Evolutionary conservation across 2,329 filamentous ascomycete species (phyloP), one percentile per base, ranked within the genome.

Genomic region (Aspergillus sp.): DNA sequence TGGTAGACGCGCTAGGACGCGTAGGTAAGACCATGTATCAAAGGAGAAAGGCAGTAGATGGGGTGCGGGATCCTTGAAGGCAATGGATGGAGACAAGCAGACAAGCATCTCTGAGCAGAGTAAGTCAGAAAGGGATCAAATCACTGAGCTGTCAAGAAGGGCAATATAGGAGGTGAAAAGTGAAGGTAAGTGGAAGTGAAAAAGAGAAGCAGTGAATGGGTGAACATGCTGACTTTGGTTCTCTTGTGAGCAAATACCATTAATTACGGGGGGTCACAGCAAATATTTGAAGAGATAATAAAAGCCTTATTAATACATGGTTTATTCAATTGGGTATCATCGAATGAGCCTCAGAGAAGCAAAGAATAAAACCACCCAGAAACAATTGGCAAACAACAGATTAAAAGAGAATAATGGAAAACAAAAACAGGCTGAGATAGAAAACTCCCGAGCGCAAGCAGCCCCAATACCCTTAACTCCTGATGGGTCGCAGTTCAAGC

Each of bases 291-390:
- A 26, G 7, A 26, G 26, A 28, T 8, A 39, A 4, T 27, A 28
- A 19, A 4, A 39, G 6, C n/a, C 19, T 5, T 8, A 26, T 19
- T 39, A 39, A 39, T 9, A 36, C 36, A 39, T 8, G 19, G 8
- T 7, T 27, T n/a, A 19, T 44, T 34, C 26, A 39, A 27, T 32
- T 35, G 38, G 42, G 46, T 48, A 48, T 48, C 43, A 45, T 35
- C 42, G 28, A n/a, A 39, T 19, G 27, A 39, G 36, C 8, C 36
- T 39, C 26, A 39, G 36, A 39, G 27, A 19, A 10, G 36, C 7
- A 2, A 39, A 26, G 9, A 39, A 19, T 8, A 19, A 39, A 26
- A 9, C 6, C 34, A 41, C 19, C 19, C 19, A 19, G 19, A 19
- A 19, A 19, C 19, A 19, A 19, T 19, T 19, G 19, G 19, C 19